Evolutionary conservation across 139 green algal species (phyloP).

Genomic region (Chlamydomonas urium): DNA sequence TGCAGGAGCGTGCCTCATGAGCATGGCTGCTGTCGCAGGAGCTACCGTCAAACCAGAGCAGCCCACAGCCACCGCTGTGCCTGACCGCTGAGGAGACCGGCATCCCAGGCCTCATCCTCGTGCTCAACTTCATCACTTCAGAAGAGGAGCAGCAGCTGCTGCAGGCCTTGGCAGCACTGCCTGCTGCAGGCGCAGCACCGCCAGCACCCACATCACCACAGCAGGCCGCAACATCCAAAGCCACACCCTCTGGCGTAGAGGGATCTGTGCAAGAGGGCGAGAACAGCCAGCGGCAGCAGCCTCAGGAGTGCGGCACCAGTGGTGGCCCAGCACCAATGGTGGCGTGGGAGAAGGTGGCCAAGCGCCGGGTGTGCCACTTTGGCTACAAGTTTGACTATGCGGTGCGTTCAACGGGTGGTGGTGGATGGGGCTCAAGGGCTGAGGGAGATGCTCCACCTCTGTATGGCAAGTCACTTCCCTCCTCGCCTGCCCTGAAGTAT

Average conservation of each 20-base stretch:
- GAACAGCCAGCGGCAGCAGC: too few relatives aligned
- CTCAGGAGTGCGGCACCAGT: neutral
- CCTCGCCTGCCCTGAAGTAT: too few relatives aligned
- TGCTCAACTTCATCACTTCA: slow-evolving; percentile 53
- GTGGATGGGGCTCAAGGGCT: too few relatives aligned
- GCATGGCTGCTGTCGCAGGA: neutral
- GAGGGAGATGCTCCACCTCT: too few relatives aligned
- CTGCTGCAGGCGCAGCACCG: too few relatives aligned
- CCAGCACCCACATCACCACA: too few relatives aligned
- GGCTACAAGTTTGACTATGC: slow-evolving; percentile 69
- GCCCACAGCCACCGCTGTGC: neutral
- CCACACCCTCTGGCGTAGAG: neutral
- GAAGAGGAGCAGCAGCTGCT: slow-evolving; percentile 64
- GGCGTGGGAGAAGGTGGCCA: slow-evolving; percentile 66
- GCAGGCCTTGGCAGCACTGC: slow-evolving; percentile 23
- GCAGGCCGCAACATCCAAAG: slow-evolving; percentile 25
- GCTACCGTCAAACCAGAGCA: neutral
- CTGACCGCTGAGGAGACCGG: slow-evolving; percentile 20
- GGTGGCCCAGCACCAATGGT: neutral
- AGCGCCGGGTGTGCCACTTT: slow-evolving; percentile 83
- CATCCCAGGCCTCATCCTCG: slow-evolving; percentile 64
- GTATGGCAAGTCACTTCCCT: too few relatives aligned
- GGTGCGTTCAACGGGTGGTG: too few relatives aligned
- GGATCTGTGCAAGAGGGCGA: neutral
- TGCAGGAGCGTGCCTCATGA: neutral